These are phyloP conservation scores for Abortiporus biennis DNA, from an alignment of 1,284 basidiomycete species.

Conservation along the genomic window DNA sequence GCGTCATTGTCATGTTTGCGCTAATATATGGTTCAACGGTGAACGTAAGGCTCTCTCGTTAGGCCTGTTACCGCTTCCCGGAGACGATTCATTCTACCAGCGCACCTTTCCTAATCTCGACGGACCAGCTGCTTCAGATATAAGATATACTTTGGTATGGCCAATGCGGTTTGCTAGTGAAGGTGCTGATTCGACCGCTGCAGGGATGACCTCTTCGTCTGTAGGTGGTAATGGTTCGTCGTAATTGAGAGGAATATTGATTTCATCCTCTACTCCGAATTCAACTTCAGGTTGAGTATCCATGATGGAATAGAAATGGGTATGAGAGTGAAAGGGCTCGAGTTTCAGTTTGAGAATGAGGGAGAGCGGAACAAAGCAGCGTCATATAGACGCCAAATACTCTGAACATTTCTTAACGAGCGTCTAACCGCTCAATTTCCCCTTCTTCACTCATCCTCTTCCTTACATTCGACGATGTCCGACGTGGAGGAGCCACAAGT, in stretches of 20 bases:
- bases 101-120: conserved; percentile 65
- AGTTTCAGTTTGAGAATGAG: no score
- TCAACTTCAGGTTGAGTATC: conserved; percentile 24
- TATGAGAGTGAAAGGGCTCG: no score
- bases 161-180: conserved; percentile 61
- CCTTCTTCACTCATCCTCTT: no score
- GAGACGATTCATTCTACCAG: conserved; percentile 33
- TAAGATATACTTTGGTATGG: conserved; percentile 60
- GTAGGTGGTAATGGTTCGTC: conserved; percentile 36
- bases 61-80: conserved; percentile 31
- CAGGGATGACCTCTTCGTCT: background rate
- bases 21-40: conserved; percentile 18
- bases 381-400: no score
- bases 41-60: conserved; percentile 39
- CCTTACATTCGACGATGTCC: no score
- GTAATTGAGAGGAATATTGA: conserved; percentile 36
- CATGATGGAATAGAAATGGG: conserved; percentile 26
- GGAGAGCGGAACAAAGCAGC: no score
- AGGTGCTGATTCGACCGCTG: conserved; percentile 13
- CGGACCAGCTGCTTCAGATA: conserved; percentile 45
- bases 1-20: conserved; percentile 44
- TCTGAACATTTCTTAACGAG: no score
- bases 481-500: conserved; percentile 39
- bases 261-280: conserved; percentile 16
- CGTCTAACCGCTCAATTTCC: no score